Base-by-base conservation (phyloP, 129 eudicot species). In the Solidago caesia region DNA sequence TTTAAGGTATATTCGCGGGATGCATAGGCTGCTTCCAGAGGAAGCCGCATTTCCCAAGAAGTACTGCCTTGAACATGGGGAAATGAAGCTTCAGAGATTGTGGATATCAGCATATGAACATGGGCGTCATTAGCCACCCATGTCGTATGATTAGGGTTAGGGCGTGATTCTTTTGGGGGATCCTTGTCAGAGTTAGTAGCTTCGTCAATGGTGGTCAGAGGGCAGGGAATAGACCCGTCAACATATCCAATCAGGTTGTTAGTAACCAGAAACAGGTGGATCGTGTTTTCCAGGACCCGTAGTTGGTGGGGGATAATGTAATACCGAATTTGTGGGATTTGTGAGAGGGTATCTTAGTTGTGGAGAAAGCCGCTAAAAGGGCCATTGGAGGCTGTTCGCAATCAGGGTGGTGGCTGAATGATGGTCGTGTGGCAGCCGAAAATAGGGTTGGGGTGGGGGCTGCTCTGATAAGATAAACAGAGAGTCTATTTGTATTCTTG, bases 51-150 rank as follows among this genome's bases (percentile, higher is more conserved):
- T 11, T 59, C 43, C 4, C 64, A 14, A 59, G 64, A 55, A 26
- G 64, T 25, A 26, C 41, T 59, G 10, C 64, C 64, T 16, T 59
- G 64, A 13, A 59, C 42, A 26, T 59, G 39, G 7, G 39, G 58
- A 13, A 25, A 59, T 5, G 64, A 4, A 6, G 42, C 42, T 41
- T 25, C 41, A 2, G 42, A 59, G 64, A 59, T 59, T 21, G 42
- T 59, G 25, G 42, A 59, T 4, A 59, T 26, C 9, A 59, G 7
- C 42, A 59, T 59, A 11, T 41, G 7, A 16, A 59, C 64, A 26
- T 59, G 64, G 25, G 64, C 64, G 25, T 59, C 64, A 59, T 59
- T 59, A 41, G 41, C 4, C 12, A 59, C 10, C 64, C 64, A 58
- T 15, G 6, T 58, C 1, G 33, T 7, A 21, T 58, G 21, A 9